Evolutionary conservation across 352 stramenopile species (phyloP).

Genomic region (Phytophthora pistaciae): DNA sequence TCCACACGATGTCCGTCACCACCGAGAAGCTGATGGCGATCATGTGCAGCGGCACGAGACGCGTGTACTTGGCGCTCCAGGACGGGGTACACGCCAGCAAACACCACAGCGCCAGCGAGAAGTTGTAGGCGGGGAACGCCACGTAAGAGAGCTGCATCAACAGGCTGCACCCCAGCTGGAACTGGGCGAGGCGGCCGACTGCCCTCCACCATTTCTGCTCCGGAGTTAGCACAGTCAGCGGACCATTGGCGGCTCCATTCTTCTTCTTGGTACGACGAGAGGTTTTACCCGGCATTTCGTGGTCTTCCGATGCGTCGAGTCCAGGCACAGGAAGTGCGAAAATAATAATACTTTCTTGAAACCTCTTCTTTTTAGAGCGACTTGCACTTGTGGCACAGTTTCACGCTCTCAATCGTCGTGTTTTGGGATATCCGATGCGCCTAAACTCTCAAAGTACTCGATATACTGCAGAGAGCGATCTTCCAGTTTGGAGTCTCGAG

Average conservation of each 20-base stretch:
- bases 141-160: slow-evolving; percentile 88
- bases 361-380: slow-evolving; percentile 14
- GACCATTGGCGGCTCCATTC: slow-evolving; percentile 2
- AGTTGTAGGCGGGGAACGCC: slow-evolving; percentile 85
- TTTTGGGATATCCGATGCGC: not conserved
- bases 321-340: slow-evolving; percentile 6
- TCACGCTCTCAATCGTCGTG: not conserved
- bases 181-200: slow-evolving; percentile 46
- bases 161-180: slow-evolving; percentile 65
- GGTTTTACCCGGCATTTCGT: slow-evolving; percentile 18
- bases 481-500: slow-evolving; percentile 35
- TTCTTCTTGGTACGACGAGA: slow-evolving; percentile 29
- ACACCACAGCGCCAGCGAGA: slow-evolving; percentile 77
- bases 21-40: slow-evolving; percentile 60
- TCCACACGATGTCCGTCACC: slow-evolving; percentile 81
- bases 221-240: slow-evolving; percentile 12
- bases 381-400: not conserved
- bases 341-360: slow-evolving; percentile 26
- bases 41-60: slow-evolving; percentile 60
- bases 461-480: slow-evolving; percentile 55
- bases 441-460: slow-evolving; percentile 54
- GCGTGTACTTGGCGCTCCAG: slow-evolving; percentile 57
- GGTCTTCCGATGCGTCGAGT: slow-evolving; percentile 6
- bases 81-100: slow-evolving; percentile 62
- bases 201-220: slow-evolving; percentile 55